A percentile compares a stretch with the other conserved stretches of the same genome.
phyloP scores from a whole-genome alignment of 805 yeast species.

The Metschnikowia santaceciliae region DNA sequence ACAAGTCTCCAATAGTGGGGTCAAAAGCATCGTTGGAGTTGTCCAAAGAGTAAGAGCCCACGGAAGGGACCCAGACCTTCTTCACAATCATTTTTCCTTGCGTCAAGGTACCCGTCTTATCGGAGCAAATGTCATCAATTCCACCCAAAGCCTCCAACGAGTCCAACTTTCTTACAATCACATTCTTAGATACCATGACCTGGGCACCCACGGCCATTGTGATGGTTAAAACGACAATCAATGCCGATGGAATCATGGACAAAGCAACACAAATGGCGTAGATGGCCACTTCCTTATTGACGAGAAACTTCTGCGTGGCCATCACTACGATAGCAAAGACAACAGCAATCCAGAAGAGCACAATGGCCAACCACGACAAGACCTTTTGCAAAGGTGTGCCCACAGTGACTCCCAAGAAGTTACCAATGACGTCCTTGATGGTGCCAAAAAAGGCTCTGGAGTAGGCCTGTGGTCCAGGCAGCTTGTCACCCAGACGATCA shows the following conservation, averaged over 20 bases:
- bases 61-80: slow-evolving; percentile 62
- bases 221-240: slow-evolving; percentile 77
- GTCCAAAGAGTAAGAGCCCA: slow-evolving; percentile 54
- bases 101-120: slow-evolving; percentile 79
- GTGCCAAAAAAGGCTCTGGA: slow-evolving; percentile 46
- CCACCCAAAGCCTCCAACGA: slow-evolving; percentile 78
- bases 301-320: slow-evolving; percentile 75
- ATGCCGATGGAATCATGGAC: slow-evolving; percentile 78
- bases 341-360: slow-evolving; percentile 73
- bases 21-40: slow-evolving; percentile 58
- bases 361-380: slow-evolving; percentile 71
- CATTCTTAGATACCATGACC: slow-evolving; percentile 64
- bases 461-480: slow-evolving; percentile 42
- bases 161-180: slow-evolving; percentile 72
- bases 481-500: slow-evolving; percentile 38
- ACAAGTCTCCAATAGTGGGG: slow-evolving; percentile 55
- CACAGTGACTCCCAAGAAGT: slow-evolving; percentile 66
- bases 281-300: slow-evolving; percentile 77
- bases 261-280: slow-evolving; percentile 84
- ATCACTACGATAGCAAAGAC: slow-evolving; percentile 79
- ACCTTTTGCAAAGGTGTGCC: slow-evolving; percentile 83
- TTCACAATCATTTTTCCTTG: slow-evolving; percentile 77
- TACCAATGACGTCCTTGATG: slow-evolving; percentile 53
- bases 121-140: slow-evolving; percentile 75
- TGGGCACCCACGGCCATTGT: slow-evolving; percentile 83